Evolutionary conservation across 805 yeast genomes (phyloP), one percentile per base, ranked within the genome.

Genomic region (Candida andamanensis): DNA sequence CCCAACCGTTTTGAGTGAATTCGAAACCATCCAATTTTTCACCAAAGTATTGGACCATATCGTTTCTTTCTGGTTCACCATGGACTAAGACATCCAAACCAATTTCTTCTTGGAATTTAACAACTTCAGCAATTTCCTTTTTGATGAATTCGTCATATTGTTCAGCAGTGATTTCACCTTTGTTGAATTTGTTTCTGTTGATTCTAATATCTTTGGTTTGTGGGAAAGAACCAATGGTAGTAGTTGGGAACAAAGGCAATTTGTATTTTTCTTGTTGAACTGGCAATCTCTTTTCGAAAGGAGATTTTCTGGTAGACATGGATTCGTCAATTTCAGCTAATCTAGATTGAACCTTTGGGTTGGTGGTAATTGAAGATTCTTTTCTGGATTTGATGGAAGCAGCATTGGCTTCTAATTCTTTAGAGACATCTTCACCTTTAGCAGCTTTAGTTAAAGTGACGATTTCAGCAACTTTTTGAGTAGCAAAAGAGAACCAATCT

Each of bases 11-110:
- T 53, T 84, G 74, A 70, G 98, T 92, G 80, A 92, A 92, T 52
- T 95, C 95, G 66, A 84, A 92, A 70, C 99, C 99, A 62, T 85
- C 83, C 65, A 92, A 76, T 76, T 86, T 87, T 76, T 92, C 98
- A 77, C 98, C 99, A 50, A 92, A 92, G 82, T 90, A 92, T 78
- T 92, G 98, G 58, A 92, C 98, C 99, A 92, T 92, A 76, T 92
- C 99, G 76, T 92, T 92, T 80, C 99, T 85, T 80, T 92, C 98
- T 69, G 99, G 98, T 77, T 92, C 99, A 76, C 99, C 99, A 72
- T 92, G 98, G 49, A 92, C 99, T 54, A 90, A 76, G 54, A 92
- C 97, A 63, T 92, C 99, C 56, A 92, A 79, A 53, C 95, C 99
- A 59, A 90, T 80, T 67, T 92, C 96, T 75, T 92, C 98, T 78